Evolutionary conservation across 75 land plant genomes (phyloP).

Genomic region (Pinus taeda): DNA sequence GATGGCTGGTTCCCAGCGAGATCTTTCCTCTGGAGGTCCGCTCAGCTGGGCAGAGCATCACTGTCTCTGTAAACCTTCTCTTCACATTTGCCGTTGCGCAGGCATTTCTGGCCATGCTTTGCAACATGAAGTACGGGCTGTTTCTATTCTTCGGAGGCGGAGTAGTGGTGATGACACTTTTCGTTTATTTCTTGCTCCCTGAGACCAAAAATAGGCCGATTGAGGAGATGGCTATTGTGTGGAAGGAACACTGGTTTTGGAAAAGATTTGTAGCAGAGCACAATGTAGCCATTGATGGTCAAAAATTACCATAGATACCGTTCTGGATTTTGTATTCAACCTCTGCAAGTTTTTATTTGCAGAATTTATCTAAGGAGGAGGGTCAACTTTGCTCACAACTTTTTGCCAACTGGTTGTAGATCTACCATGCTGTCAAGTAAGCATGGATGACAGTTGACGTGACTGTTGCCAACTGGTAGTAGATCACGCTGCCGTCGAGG

Average conservation of each 20-base stretch:
- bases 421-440: no score
- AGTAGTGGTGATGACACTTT: conserved; percentile 70
- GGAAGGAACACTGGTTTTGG: conserved; percentile 93
- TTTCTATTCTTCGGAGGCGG: conserved; percentile 88
- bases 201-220: conserved; percentile 91
- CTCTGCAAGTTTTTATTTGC: no score
- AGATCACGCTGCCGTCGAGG: no score
- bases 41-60: conserved; percentile 90
- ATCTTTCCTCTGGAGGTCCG: conserved; percentile 83
- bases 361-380: no score
- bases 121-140: conserved; percentile 66
- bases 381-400: no score
- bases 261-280: no score
- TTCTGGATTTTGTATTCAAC: no score
- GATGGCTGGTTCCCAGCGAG: conserved; percentile 91
- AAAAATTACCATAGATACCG: no score
- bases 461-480: no score
- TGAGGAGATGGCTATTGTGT: conserved; percentile 74
- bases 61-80: conserved; percentile 71
- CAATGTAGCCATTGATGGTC: no score
- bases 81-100: conserved; percentile 85
- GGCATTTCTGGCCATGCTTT: conserved; percentile 63
- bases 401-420: no score
- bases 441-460: no score
- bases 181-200: conserved; percentile 69